Evolutionary conservation across 176 grass and related monocot genomes (phyloP), one percentile per base, ranked within the genome.

Genomic region (Puccinellia tenuiflora): DNA sequence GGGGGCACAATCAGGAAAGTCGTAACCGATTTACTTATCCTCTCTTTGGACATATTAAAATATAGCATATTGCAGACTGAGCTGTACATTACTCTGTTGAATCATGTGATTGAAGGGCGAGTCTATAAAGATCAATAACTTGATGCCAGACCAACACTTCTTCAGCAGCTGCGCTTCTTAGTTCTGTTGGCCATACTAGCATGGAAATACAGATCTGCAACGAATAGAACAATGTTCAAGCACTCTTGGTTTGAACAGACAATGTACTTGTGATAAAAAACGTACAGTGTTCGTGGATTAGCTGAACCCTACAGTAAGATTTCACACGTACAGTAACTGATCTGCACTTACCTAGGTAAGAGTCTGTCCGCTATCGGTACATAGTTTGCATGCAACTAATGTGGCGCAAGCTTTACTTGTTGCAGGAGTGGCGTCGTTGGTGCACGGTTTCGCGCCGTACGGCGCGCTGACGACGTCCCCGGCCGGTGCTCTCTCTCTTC

Each of bases 401-500:
- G 2, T 20, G 18, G 34, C 63, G 33, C 7, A 26, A 71, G 39
- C 8, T 73, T 20, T 29, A 61, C 54, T 35, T 64, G 29, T 52
- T 73, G 66, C 93, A 96, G 93, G 90, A 73, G 3, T 82, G 12
- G 31, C 73, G 35, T 15, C 79, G 22, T 38, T 73, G 18, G 76
- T 81, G 5, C 86, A 79, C 83, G 82, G 85, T 1, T 77, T 79
- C 79, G 75, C 79, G 28, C 67, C 80, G 57, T 67, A 69, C 29
- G 69, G 77, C 9, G n/a, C 47, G 21, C 17, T 88, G 40, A 39
- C 71, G 15, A 61, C 76, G 70, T 82, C 88, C 40, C 69, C 81
- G 52, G 74, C 84, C 67, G 80, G 91, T 90, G 90, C 90, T 92
- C 90, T 89, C 93, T 92, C 88, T 90, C 88, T 92, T 96, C 90